These are phyloP conservation scores for Neonectria punicea DNA, from an alignment of 2,329 filamentous ascomycete genomes.

Conservation along the genomic window DNA sequence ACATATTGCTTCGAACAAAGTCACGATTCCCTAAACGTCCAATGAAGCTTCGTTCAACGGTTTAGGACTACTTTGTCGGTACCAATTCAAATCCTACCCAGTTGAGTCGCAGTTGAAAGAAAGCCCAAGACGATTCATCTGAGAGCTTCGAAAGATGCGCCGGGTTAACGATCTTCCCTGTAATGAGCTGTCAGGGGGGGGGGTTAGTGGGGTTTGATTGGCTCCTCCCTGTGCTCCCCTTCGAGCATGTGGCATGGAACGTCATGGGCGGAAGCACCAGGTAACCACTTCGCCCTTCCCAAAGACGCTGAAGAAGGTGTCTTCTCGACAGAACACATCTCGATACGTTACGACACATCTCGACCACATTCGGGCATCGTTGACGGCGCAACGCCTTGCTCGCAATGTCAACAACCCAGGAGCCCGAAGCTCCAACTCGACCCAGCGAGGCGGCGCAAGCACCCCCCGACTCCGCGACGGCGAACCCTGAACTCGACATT, in stretches of 20 bases:
- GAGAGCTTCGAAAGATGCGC: conserved; percentile 31
- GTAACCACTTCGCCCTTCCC: conserved; percentile 28
- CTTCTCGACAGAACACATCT: conserved; percentile 26
- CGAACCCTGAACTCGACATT: conserved; percentile 85
- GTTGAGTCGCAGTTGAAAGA: background rate
- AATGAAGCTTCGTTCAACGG: background rate
- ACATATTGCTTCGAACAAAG: conserved; percentile 23
- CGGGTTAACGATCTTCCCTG: conserved; percentile 48
- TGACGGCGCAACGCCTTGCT: conserved; percentile 31
- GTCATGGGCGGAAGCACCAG: conserved; percentile 32
- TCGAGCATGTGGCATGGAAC: conserved; percentile 41
- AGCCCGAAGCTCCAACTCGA: conserved; percentile 48
- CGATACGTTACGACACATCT: conserved; percentile 21
- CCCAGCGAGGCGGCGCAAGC: conserved; percentile 45
- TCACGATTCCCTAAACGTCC: background rate
- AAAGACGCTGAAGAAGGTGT: conserved; percentile 2
- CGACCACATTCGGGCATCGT: conserved; percentile 26
- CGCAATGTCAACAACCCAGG: conserved; percentile 52
- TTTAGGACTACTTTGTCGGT: background rate
- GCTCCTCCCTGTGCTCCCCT: conserved; percentile 28
- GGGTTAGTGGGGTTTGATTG: conserved; percentile 26
- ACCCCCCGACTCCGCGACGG: conserved; percentile 53
- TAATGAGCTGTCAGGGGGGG: conserved; percentile 8
- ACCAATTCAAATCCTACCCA: conserved; percentile 11
- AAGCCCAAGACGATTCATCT: background rate